phyloP scores from a whole-genome alignment of 2,329 filamentous ascomycete species.

The Plenodomus tracheiphilus region DNA sequence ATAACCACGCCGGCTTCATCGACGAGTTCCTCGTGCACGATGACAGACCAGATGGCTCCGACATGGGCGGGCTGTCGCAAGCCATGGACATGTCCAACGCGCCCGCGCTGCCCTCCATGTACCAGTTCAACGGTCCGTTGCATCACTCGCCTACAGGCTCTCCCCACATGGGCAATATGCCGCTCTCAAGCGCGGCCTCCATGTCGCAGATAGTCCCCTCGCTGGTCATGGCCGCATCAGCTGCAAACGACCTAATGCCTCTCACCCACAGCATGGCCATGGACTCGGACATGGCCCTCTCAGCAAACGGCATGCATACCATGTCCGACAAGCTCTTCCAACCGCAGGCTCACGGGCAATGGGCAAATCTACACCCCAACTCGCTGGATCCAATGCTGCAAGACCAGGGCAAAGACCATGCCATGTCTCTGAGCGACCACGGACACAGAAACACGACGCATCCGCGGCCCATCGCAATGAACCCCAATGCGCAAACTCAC shows the following conservation, averaged over 20 bases:
- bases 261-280: constrained; percentile 36
- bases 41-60: constrained; percentile 37
- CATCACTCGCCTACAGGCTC: constrained; percentile 42
- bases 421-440: constrained; percentile 27
- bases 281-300: constrained; percentile 41
- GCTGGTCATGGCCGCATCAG: constrained; percentile 46
- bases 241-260: constrained; percentile 46
- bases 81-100: constrained; percentile 37
- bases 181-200: constrained; percentile 30
- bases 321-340: constrained; percentile 44
- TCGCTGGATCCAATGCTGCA: constrained; percentile 41
- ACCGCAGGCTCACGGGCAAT: constrained; percentile 31
- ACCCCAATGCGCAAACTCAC: constrained; percentile 39
- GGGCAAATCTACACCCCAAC: constrained; percentile 34
- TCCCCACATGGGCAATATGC: constrained; percentile 38
- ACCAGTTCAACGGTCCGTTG: constrained; percentile 43
- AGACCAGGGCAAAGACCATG: constrained; percentile 35
- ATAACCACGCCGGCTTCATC: constrained; percentile 31
- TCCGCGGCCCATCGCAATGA: constrained; percentile 45
- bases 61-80: constrained; percentile 29
- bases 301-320: constrained; percentile 24
- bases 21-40: constrained; percentile 46
- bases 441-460: constrained; percentile 27
- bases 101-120: constrained; percentile 43
- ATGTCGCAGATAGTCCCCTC: constrained; percentile 43